Conservation (phyloP, 352 stramenopile genomes). For the Phytophthora colocasiae region DNA sequence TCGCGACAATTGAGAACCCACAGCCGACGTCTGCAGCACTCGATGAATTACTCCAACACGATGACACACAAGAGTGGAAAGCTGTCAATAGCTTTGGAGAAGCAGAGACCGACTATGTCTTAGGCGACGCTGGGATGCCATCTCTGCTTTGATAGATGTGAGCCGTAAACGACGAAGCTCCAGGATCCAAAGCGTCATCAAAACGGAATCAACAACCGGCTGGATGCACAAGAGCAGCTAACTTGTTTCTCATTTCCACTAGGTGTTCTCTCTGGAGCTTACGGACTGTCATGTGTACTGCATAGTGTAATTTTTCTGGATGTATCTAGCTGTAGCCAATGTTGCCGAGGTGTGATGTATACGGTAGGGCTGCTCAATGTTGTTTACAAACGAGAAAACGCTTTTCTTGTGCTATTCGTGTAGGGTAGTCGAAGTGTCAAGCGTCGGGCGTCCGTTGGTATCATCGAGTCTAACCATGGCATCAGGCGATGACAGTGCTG, state of each 20-base stretch:
- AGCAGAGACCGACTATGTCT: constrained; percentile 28
- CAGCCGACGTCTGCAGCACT: constrained; percentile 34
- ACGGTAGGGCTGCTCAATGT: constrained; percentile 1
- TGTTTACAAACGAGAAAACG: constrained; percentile 19
- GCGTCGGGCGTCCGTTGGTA: constrained; percentile 23
- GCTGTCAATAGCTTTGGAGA: constrained; percentile 21
- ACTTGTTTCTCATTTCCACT: constrained; percentile 18
- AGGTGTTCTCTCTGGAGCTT: constrained; percentile 8
- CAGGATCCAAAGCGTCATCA: constrained; percentile 2
- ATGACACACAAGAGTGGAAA: constrained; percentile 46
- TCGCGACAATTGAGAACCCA: constrained; percentile 7
- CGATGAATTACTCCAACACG: constrained; percentile 41
- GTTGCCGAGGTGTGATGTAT: constrained; percentile 4
- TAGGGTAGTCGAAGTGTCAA: constrained; percentile 19
- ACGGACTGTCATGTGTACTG: constrained; percentile 12
- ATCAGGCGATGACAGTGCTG: constrained; percentile 1
- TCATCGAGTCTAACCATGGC: constrained; percentile 13
- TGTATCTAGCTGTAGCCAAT: constrained; percentile 12
- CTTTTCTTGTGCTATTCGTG: not conserved
- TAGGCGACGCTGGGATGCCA: constrained; percentile 35
- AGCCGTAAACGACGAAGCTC: not conserved
- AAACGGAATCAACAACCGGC: not conserved
- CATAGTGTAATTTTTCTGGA: constrained; percentile 21
- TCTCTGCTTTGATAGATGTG: constrained; percentile 39
- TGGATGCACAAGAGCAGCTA: constrained; percentile 18